These are phyloP conservation scores for Cyberlindnera saturnus DNA, from an alignment of 805 yeast genomes.

Conservation along the genomic window DNA sequence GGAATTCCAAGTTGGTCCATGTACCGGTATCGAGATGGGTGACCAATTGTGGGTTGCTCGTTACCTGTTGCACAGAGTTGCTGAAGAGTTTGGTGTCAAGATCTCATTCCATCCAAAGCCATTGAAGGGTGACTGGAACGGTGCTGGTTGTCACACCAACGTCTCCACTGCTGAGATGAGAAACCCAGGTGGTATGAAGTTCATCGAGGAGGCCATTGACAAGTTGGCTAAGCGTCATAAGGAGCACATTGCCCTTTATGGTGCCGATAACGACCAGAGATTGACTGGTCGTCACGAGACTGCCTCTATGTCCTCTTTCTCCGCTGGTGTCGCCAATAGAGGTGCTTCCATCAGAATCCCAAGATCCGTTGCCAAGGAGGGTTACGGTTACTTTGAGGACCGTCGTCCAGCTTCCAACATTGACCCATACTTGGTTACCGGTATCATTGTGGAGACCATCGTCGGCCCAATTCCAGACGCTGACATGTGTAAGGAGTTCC, in stretches of 20 bases:
- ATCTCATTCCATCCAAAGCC: slow-evolving; percentile 99
- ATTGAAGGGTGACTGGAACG: slow-evolving; percentile 98
- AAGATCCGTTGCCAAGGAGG: slow-evolving; percentile 97
- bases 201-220: slow-evolving; percentile 86
- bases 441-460: slow-evolving; percentile 95
- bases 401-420: slow-evolving; percentile 99
- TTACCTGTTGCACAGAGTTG: slow-evolving; percentile 86
- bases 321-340: slow-evolving; percentile 98
- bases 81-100: slow-evolving; percentile 98
- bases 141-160: slow-evolving; percentile 99
- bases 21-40: slow-evolving; percentile 93
- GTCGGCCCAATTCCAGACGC: slow-evolving; percentile 93
- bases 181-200: slow-evolving; percentile 91
- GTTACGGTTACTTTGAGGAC: slow-evolving; percentile 97
- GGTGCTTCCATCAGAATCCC: slow-evolving; percentile 99
- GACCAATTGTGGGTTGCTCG: slow-evolving; percentile 96
- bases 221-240: slow-evolving; percentile 93
- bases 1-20: slow-evolving; percentile 99
- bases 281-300: slow-evolving; percentile 98
- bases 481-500: slow-evolving; percentile 86
- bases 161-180: slow-evolving; percentile 93
- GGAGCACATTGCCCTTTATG: slow-evolving; percentile 93
- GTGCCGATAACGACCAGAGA: slow-evolving; percentile 92
- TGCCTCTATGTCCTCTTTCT: slow-evolving; percentile 85
- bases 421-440: slow-evolving; percentile 97